Conservation (phyloP, 345 rosid genomes). For the Gossypium anomalum region DNA sequence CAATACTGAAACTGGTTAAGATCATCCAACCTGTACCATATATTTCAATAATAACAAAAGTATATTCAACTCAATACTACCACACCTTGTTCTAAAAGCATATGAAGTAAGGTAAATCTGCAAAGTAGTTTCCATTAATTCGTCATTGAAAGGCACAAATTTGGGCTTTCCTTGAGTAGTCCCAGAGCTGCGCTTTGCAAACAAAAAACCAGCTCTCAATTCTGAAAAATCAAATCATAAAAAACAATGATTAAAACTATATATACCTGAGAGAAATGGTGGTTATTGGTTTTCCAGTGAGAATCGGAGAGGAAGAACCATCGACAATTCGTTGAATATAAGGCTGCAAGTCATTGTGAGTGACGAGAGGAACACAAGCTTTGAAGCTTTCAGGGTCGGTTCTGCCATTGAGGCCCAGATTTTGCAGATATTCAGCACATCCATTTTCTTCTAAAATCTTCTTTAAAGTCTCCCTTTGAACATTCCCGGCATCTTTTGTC, state of each 20-base stretch:
- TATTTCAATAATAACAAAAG: neutral
- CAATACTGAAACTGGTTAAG: slow-evolving; percentile 2
- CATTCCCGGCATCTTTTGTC: slow-evolving; percentile 60
- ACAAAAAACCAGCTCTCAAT: neutral
- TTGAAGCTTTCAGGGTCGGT: slow-evolving; percentile 73
- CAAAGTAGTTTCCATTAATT: slow-evolving; percentile 70
- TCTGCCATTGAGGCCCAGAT: slow-evolving; percentile 63
- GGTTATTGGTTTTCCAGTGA: slow-evolving; percentile 72
- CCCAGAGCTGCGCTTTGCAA: slow-evolving; percentile 83
- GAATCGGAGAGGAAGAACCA: slow-evolving; percentile 65
- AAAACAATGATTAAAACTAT: neutral
- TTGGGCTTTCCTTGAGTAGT: slow-evolving; percentile 91
- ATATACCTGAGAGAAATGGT: slow-evolving; percentile 74
- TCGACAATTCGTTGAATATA: slow-evolving; percentile 64
- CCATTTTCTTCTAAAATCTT: slow-evolving; percentile 69
- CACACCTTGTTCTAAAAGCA: slow-evolving; percentile 74
- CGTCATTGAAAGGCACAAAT: slow-evolving; percentile 80
- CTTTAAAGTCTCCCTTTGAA: slow-evolving; percentile 65
- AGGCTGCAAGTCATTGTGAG: slow-evolving; percentile 68
- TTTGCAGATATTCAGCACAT: slow-evolving; percentile 63
- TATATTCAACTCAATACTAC: slow-evolving; percentile 13
- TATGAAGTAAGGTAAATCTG: slow-evolving; percentile 79
- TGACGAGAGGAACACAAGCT: slow-evolving; percentile 63
- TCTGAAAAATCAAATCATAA: neutral
- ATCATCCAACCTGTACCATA: neutral